Evolutionary conservation across 331 rosid species (phyloP), one percentile per base, ranked within the genome.

Genomic region (Telfairia occidentalis): DNA sequence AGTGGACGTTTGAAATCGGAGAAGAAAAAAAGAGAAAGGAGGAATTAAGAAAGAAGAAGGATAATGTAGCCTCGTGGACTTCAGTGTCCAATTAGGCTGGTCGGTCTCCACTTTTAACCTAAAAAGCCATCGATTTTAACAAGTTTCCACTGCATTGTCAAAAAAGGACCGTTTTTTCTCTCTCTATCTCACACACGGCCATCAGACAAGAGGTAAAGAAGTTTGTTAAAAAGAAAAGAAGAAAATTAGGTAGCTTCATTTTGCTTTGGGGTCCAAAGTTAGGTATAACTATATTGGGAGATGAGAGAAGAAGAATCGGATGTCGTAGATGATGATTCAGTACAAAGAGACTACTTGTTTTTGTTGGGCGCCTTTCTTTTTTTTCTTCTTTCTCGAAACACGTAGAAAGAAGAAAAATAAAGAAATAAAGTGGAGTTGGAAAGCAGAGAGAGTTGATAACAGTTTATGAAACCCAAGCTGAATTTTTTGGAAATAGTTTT

Each of bases 381-480:
- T 88, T 86, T 89, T 82, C 90, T 86, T 89, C 90, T 92, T 90
- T 89, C 95, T 94, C 91, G 86, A 82, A 81, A 84, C 79, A 0
- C 12, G 15, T 29, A 70, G 81, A 79, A 79, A 63, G 12, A 71
- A 81, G 78, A 74, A 78, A 84, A 83, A 87, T 80, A 87, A 81
- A 85, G 76, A 81, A 76, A 46, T 29, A 26, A 30, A n/a, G 40
- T 60, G 60, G 54, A 60, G 46, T 24, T 3, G 0, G 21, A 58
- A 77, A 81, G 79, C 32, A 65, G 34, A 35, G 69, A 69, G 34
- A n/a, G n/a, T 76, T 35, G 55, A 21, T 37, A 53, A 67, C 70
- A 78, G 76, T 77, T 58, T 16, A 48, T 53, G 52, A 37, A 35
- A 34, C 38, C 74, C 73, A 79, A 74, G 23, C 60, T 76, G 57